Percentiles rank a stretch among this genome's conserved stretches.
phyloP scores from a whole-genome alignment of 306 rosid species.

The Pterocarpus macrocarpus region DNA sequence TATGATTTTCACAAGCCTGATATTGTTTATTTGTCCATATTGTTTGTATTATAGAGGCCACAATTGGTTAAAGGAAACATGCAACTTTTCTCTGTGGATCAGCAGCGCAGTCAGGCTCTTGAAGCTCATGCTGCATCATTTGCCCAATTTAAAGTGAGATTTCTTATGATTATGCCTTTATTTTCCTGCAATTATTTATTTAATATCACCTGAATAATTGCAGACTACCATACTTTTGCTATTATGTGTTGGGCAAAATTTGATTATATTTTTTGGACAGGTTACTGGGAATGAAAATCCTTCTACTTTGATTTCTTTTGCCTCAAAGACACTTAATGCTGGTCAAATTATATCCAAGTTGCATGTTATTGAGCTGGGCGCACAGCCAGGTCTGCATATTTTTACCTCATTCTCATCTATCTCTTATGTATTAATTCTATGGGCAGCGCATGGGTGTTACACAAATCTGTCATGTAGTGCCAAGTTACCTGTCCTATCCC shows the following conservation, averaged over 20 bases:
- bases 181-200: constrained; percentile 28
- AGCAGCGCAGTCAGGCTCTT: constrained; percentile 99
- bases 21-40: constrained; percentile 33
- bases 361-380: constrained; percentile 98
- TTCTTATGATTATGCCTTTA: constrained; percentile 10
- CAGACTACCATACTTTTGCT: constrained; percentile 15
- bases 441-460: constrained; percentile 27
- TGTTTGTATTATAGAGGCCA: constrained; percentile 70
- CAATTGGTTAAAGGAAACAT: constrained; percentile 98
- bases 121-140: constrained; percentile 99
- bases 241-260: constrained; percentile 4
- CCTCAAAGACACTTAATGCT: constrained; percentile 93
- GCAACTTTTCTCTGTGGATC: constrained; percentile 98
- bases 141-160: constrained; percentile 89
- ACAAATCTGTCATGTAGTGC: constrained; percentile 21
- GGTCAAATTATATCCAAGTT: constrained; percentile 89
- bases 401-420: constrained; percentile 24
- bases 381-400: constrained; percentile 89
- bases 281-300: constrained; percentile 95
- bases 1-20: constrained; percentile 25
- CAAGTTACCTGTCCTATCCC: not conserved
- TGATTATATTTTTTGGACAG: constrained; percentile 57
- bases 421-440: constrained; percentile 37
- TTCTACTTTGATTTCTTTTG: constrained; percentile 89
- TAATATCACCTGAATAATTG: constrained; percentile 23